Conservation (phyloP, 345 rosid species). For the Linum trigynum region DNA sequence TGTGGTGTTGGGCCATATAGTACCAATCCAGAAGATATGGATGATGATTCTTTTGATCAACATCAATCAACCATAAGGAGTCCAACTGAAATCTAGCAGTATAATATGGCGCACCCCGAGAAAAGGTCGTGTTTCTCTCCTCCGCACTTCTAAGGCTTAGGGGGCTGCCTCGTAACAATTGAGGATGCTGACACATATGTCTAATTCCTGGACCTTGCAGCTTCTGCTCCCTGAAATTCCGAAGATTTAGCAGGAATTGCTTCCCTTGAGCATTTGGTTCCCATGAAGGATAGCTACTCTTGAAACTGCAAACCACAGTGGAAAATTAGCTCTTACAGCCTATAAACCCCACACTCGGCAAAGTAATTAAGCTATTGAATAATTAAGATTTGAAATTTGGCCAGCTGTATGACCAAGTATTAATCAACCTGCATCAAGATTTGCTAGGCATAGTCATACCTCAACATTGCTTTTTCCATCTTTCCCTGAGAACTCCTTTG, state of each 20-base stretch:
- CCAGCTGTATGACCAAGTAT: background rate
- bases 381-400: background rate
- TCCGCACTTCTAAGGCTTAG: constrained; percentile 26
- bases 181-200: constrained; percentile 33
- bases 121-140: constrained; percentile 33
- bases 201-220: constrained; percentile 42
- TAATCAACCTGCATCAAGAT: background rate
- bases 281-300: constrained; percentile 84
- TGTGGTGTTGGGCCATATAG: constrained; percentile 43
- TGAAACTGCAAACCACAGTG: constrained; percentile 56
- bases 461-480: constrained; percentile 95
- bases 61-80: constrained; percentile 59
- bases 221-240: constrained; percentile 71
- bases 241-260: constrained; percentile 62
- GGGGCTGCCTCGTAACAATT: constrained; percentile 42
- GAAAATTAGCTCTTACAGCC: background rate
- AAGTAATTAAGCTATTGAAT: background rate
- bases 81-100: constrained; percentile 35
- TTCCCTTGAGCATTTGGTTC: constrained; percentile 72
- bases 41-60: constrained; percentile 52
- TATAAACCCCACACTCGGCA: too few relatives aligned
- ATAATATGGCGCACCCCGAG: constrained; percentile 40
- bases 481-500: constrained; percentile 94
- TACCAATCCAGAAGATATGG: constrained; percentile 92
- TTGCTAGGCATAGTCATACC: constrained; percentile 34